A percentile compares a stretch with the other conserved stretches of the same genome.
Conservation (phyloP, 495 filamentous ascomycete genomes). For the Trichoderma parareesei region DNA sequence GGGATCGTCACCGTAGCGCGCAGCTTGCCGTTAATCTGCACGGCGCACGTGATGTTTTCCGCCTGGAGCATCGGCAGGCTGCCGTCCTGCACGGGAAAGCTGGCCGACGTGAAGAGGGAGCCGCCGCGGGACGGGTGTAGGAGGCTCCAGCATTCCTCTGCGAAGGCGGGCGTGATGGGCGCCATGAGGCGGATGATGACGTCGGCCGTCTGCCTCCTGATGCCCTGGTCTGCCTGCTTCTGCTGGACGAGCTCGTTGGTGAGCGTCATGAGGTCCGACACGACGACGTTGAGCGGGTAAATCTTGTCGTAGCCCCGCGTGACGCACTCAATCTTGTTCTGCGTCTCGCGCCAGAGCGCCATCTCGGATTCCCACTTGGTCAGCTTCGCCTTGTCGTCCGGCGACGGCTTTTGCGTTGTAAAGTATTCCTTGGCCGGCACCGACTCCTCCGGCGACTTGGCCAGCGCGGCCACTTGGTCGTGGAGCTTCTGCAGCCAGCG, state of each 20-base stretch:
- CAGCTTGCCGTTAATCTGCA: conserved; percentile 71
- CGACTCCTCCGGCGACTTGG: conserved; percentile 1
- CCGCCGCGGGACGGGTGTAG: conserved; percentile 27
- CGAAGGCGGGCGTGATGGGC: conserved; percentile 67
- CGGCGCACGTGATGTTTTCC: conserved; percentile 42
- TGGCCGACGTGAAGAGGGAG: conserved; percentile 39
- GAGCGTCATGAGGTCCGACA: conserved; percentile 72
- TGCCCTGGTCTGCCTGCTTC: conserved; percentile 15
- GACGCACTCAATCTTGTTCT: conserved; percentile 57
- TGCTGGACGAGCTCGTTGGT: conserved; percentile 53
- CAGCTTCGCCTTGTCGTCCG: conserved; percentile 15
- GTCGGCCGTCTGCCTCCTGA: conserved; percentile 27
- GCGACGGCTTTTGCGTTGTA: conserved; percentile 14
- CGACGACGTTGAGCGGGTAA: conserved; percentile 68
- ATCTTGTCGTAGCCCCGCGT: conserved; percentile 61
- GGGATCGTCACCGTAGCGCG: conserved; percentile 55
- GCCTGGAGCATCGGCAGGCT: conserved; percentile 32
- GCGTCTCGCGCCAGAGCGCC: conserved; percentile 52
- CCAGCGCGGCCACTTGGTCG: conserved; percentile 42
- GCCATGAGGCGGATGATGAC: conserved; percentile 62
- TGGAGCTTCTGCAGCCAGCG: conserved; percentile 67
- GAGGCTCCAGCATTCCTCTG: conserved; percentile 70
- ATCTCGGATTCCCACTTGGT: conserved; percentile 41
- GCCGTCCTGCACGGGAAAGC: conserved; percentile 49
- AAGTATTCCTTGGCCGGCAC: conserved; percentile 24